Conservation (phyloP, 1,284 basidiomycete genomes). For the Lignosus rhinocerotis region DNA sequence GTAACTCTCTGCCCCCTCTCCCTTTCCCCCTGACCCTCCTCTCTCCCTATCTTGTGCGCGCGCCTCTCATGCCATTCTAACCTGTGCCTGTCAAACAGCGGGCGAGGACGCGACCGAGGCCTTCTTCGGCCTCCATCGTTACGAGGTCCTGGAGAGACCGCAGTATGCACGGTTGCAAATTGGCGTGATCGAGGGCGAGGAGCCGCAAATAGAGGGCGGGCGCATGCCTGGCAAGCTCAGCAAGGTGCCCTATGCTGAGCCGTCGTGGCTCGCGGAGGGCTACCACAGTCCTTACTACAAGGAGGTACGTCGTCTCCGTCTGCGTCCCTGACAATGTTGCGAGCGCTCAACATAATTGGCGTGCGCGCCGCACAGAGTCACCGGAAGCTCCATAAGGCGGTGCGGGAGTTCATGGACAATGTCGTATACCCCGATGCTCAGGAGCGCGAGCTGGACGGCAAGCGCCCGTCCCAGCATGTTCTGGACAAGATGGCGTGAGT, state of each 20-base stretch:
- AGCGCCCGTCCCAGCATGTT: constrained; percentile 64
- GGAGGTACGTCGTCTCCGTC: constrained; percentile 44
- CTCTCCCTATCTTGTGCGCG: neutral
- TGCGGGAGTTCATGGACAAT: constrained; percentile 53
- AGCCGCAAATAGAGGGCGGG: constrained; percentile 54
- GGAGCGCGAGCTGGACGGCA: constrained; percentile 76
- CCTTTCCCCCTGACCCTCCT: neutral
- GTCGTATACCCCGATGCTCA: constrained; percentile 52
- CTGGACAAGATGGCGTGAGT: constrained; percentile 72
- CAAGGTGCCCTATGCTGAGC: constrained; percentile 82
- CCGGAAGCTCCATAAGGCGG: constrained; percentile 45
- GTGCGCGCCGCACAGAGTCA: constrained; percentile 41
- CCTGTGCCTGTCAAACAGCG: constrained; percentile 39
- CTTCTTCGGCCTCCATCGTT: constrained; percentile 83
- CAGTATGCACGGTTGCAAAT: constrained; percentile 74
- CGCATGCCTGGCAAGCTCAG: constrained; percentile 57
- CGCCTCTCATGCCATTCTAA: neutral
- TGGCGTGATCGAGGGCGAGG: constrained; percentile 68
- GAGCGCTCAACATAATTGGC: neutral
- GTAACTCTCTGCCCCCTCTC: constrained; percentile 30
- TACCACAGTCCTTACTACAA: constrained; percentile 77
- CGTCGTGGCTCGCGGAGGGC: constrained; percentile 71
- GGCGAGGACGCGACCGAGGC: constrained; percentile 85
- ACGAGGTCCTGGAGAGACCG: constrained; percentile 75
- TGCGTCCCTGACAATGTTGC: neutral